Base-by-base conservation (phyloP, 2,329 filamentous ascomycete genomes). In the Phoma herbarum region DNA sequence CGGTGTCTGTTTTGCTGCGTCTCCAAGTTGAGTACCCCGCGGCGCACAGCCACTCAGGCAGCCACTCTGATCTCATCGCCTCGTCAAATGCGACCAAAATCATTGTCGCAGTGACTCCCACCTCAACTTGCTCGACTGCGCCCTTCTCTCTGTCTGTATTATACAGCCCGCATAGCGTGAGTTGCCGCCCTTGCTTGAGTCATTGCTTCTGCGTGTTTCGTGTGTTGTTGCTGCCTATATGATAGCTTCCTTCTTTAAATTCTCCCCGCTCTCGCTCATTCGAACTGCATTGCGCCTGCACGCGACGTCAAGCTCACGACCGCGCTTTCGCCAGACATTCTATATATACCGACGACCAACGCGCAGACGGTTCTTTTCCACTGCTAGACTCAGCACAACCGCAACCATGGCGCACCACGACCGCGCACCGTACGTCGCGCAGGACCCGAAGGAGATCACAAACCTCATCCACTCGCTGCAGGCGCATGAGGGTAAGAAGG, bases 361-460 rank as follows among this genome's bases (percentile, higher is more conserved):
- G 47, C 57, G 46, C 37, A 54, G 2, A 47, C 43, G 50, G 25
- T 51, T 46, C 44, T 43, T 45, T 33, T n/a, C 28, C n/a, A 5
- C n/a, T 6, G 16, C 18, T 28, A 18, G 25, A 11, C 11, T 43
- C 39, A 35, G 39, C 10, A 50, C 45, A 11, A 50, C 26, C 56
- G 41, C 56, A 43, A 51, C 9, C 66, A 88, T 89, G 86, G 84
- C 83, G 62, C 77, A 81, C 57, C 77, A 76, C 33, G 73, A 81
- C 56, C 78, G 79, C 58, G 81, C 84, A 23, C 91, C 91, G 2
- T 90, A 88, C 74, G 78, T 82, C 61, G 76, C 84, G 4, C 94
- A 97, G 78, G 86, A 96, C 73, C 80, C 83, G 10, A 81, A 88
- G 46, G 84, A 90, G 68, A 84, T 95, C 56, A 80, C 85, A 3